Evolutionary conservation across 768 basidiomycete species (phyloP), one percentile per base, ranked within the genome.

Genomic region (Boletus rubescentipes): DNA sequence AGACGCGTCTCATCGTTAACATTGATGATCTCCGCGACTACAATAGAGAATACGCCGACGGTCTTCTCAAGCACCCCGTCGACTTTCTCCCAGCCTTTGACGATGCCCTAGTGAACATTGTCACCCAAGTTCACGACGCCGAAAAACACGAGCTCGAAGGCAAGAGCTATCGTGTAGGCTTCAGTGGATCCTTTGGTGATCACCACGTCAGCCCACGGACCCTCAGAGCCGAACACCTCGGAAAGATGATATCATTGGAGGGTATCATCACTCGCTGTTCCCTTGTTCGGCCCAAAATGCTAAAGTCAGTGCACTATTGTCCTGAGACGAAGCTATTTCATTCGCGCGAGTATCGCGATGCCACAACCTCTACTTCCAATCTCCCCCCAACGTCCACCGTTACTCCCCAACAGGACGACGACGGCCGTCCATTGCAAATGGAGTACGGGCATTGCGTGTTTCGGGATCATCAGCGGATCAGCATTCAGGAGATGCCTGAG

Each of bases 401-500:
- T 35, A 89, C 91, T 20, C 97, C 97, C 5, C 89, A 93, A 72
- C 86, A 86, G 40, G 94, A 98, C 69, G 94, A 94, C 38, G 89
- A 96, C 49, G 95, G 93, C 2, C 83, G 85, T 65, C 77, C 83
- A 20, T 76, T 99, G 45, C 84, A 93, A 71, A 97, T 87, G 61
- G 97, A 99, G 74, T 98, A 85, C 67, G 97, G 97, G 5, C 77
- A 87, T 58, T 92, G 89, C 67, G 83, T 89, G 9, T 99, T 97
- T 77, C 79, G 91, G 52, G 97, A 99, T 73, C 93, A 98, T 72
- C 97, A 99, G 72, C 86, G 93, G 60, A 91, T 98, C 67, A 93
- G 87, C 70, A 98, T 99, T 58, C 97, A 99, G 75, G 97, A 99
- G 68, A 98, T 99, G 96, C 97, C 97, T 3, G 97, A 99, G 73